Percentiles rank a stretch among this genome's conserved stretches.
Conservation (phyloP, 768 basidiomycete species). For the Tubosaeta sp. region DNA sequence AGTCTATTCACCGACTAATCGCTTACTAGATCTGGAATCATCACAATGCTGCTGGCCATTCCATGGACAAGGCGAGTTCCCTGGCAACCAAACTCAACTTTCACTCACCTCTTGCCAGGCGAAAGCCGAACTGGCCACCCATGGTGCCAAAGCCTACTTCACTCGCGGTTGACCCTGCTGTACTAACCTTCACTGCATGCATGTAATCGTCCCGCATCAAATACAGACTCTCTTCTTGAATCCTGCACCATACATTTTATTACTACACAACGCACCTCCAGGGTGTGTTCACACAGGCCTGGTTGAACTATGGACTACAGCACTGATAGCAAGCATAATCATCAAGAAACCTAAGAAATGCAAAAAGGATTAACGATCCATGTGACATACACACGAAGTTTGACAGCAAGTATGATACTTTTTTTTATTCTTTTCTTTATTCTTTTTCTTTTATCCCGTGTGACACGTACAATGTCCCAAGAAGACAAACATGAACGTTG, state of each 20-base stretch:
- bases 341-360: slow-evolving; percentile 48
- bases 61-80: slow-evolving; percentile 70
- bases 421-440: slow-evolving; percentile 10
- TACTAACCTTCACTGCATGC: slow-evolving; percentile 9
- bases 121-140: slow-evolving; percentile 74
- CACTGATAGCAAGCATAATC: slow-evolving; percentile 2
- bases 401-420: slow-evolving; percentile 25
- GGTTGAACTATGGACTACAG: slow-evolving; percentile 7
- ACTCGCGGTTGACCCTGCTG: slow-evolving; percentile 57
- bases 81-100: neutral
- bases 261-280: slow-evolving; percentile 9
- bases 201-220: slow-evolving; percentile 18
- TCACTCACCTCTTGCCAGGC: slow-evolving; percentile 46
- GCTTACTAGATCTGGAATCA: slow-evolving; percentile 64
- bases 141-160: slow-evolving; percentile 88
- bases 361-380: slow-evolving; percentile 76
- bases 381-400: slow-evolving; percentile 22
- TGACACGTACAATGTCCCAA: slow-evolving; percentile 20
- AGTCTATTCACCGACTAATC: slow-evolving; percentile 8
- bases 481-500: neutral
- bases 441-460: slow-evolving; percentile 10
- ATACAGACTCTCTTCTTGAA: neutral
- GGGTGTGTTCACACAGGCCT: neutral
- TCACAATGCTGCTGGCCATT: slow-evolving; percentile 80
- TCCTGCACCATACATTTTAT: slow-evolving; percentile 12